Evolutionary conservation across 352 stramenopile genomes (phyloP), one percentile per base, ranked within the genome.

Genomic region (Globisporangium cystogenes): DNA sequence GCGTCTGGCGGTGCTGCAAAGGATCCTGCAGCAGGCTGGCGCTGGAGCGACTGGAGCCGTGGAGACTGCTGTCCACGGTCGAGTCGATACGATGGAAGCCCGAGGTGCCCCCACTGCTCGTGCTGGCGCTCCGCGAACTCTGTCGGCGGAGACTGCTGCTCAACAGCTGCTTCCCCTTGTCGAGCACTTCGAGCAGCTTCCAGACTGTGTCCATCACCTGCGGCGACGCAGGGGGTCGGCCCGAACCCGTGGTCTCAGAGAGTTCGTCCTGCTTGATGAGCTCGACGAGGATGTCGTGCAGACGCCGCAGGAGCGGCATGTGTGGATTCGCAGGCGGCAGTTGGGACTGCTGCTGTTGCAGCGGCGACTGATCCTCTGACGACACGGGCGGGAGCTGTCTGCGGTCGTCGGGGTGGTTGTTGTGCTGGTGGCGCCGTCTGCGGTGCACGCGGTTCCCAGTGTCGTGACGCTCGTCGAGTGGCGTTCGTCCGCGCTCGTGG

Each of bases 141-240:
- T 15, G 37, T 4, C 49, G 48, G 20, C 18, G 45, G 31, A 26
- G 44, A 39, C 46, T 53, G 4, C 53, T 21, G 4, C 12, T 21
- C 16, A 36, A 39, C 21, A 18, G 31, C 23, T 51, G 41, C 20
- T 62, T 65, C 5, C 21, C 26, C 1, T 47, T 65, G 27, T 88
- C 77, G 5, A 86, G 70, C 4, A 62, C 49, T 49, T 88, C 74
- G 4, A 88, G 56, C 16, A 84, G 46, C 52, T 81, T 67, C 72
- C 71, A 84, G 27, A 70, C 70, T 4, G 68, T 64, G 33, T 82
- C 64, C 50, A 72, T 67, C 26, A 78, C 53, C 48, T 11, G 20
- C 1, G 53, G 23, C 2, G 59, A 37, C 4, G 48, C 50, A 14
- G 39, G 39, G 20, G 39, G 39, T 44, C 18, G 10, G 16, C 7